phyloP scores from a whole-genome alignment of 768 basidiomycete genomes.

The Mycena rebaudengoi region DNA sequence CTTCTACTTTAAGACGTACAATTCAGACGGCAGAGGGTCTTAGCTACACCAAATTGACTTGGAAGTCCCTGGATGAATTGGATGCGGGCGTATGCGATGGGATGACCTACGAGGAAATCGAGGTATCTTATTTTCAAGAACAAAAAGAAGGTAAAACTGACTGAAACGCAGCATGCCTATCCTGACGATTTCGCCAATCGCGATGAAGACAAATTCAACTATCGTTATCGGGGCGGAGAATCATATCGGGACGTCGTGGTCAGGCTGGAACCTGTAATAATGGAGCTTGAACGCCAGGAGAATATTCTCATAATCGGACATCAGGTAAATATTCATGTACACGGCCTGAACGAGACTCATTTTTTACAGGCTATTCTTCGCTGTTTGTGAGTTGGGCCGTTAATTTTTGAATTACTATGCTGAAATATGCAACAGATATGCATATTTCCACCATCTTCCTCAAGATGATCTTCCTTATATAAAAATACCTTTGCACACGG shows the following conservation, averaged over 20 bases:
- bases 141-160: background rate
- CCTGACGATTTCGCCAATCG: slow-evolving; percentile 98
- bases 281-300: slow-evolving; percentile 98
- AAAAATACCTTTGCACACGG: slow-evolving; percentile 96
- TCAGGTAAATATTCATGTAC: slow-evolving; percentile 58
- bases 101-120: slow-evolving; percentile 99
- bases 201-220: slow-evolving; percentile 99
- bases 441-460: slow-evolving; percentile 93
- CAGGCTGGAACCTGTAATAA: slow-evolving; percentile 96
- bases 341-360: background rate
- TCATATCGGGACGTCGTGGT: slow-evolving; percentile 98
- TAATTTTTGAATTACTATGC: background rate
- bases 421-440: slow-evolving; percentile 68
- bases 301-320: slow-evolving; percentile 98
- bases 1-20: slow-evolving; percentile 94
- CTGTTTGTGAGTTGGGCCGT: slow-evolving; percentile 64
- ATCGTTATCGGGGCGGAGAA: slow-evolving; percentile 96
- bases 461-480: slow-evolving; percentile 97
- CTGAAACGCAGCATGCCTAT: slow-evolving; percentile 74
- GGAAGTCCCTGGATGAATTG: slow-evolving; percentile 98
- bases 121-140: slow-evolving; percentile 56
- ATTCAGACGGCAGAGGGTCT: slow-evolving; percentile 88
- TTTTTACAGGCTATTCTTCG: slow-evolving; percentile 73
- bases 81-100: slow-evolving; percentile 99
- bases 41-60: slow-evolving; percentile 91